Percentiles rank a stretch among this genome's conserved stretches.
Conservation (phyloP, 2,329 filamentous ascomycete species). For the Fusarium tanahbumbuense region DNA sequence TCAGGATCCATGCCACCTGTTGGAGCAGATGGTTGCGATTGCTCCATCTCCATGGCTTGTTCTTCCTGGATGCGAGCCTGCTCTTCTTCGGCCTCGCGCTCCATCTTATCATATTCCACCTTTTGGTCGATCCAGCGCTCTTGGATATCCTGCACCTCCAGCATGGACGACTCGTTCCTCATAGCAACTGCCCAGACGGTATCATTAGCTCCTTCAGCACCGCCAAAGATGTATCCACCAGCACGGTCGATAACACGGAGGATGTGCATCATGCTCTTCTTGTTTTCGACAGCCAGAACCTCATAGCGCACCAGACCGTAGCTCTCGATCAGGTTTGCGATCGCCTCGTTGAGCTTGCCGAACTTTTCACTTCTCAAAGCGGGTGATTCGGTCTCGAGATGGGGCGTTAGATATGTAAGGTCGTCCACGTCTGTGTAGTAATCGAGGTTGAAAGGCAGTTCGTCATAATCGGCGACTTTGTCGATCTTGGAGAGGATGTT, state of each 20-base stretch:
- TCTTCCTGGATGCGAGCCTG: conserved; percentile 67
- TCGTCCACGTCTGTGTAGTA: conserved; percentile 99
- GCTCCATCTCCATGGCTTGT: conserved; percentile 54
- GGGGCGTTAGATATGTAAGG: conserved; percentile 82
- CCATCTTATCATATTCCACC: conserved; percentile 85
- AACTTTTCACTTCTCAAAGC: conserved; percentile 79
- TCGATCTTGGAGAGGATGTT: conserved; percentile 99
- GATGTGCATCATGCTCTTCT: conserved; percentile 94
- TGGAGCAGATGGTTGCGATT: conserved; percentile 40
- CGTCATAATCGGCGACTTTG: conserved; percentile 85
- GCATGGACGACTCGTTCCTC: conserved; percentile 76
- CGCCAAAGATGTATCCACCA: conserved; percentile 91
- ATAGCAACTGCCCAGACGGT: conserved; percentile 98
- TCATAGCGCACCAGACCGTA: conserved; percentile 93
- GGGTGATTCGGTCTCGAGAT: conserved; percentile 82
- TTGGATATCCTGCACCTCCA: conserved; percentile 91
- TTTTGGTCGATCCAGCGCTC: conserved; percentile 95
- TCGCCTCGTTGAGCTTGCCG: conserved; percentile 83
- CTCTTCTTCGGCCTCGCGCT: conserved; percentile 79
- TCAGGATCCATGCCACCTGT: conserved; percentile 55
- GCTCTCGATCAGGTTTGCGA: conserved; percentile 86
- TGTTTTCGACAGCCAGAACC: conserved; percentile 94
- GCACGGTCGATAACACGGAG: conserved; percentile 91
- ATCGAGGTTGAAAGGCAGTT: conserved; percentile 93
- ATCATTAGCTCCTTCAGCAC: conserved; percentile 91